Evolutionary conservation across 768 basidiomycete species (phyloP).

Genomic region (Myochromella boudieri): DNA sequence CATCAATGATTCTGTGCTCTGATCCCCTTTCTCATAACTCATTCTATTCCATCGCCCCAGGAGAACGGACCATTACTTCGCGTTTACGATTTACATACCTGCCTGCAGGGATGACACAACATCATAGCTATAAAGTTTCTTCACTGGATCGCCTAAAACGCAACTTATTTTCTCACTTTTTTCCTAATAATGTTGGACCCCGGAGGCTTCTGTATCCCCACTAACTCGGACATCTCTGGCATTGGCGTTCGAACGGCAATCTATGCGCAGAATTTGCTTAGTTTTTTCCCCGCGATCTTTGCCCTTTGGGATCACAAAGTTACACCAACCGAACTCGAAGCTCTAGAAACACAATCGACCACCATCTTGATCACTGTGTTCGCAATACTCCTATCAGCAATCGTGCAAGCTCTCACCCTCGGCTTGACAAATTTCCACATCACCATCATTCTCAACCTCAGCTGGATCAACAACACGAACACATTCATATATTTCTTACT

Average conservation of each 20-base stretch:
- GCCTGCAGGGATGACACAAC: no score
- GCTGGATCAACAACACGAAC: conserved; percentile 27
- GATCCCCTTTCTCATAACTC: no score
- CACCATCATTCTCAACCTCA: conserved; percentile 23
- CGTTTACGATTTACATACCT: no score
- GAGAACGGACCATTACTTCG: no score
- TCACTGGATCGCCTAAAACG: no score
- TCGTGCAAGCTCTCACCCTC: conserved; percentile 18
- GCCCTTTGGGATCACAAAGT: conserved; percentile 21
- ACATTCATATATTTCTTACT: conserved; percentile 16
- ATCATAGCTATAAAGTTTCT: no score
- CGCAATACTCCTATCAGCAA: conserved; percentile 23
- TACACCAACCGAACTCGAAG: conserved; percentile 15
- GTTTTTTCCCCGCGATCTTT: no score
- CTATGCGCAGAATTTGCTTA: conserved; percentile 25
- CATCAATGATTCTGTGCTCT: no score
- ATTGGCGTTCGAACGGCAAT: conserved; percentile 22
- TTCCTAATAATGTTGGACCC: no score
- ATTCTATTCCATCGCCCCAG: no score
- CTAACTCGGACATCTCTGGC: conserved; percentile 13
- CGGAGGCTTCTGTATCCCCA: conserved; percentile 5
- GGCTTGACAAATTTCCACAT: conserved; percentile 21
- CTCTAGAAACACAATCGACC: conserved; percentile 13
- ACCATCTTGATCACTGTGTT: conserved; percentile 24
- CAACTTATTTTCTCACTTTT: no score